These are phyloP conservation scores for Skeletonema menzelii DNA, from an alignment of 108 stramenopile species.

Conservation along the genomic window DNA sequence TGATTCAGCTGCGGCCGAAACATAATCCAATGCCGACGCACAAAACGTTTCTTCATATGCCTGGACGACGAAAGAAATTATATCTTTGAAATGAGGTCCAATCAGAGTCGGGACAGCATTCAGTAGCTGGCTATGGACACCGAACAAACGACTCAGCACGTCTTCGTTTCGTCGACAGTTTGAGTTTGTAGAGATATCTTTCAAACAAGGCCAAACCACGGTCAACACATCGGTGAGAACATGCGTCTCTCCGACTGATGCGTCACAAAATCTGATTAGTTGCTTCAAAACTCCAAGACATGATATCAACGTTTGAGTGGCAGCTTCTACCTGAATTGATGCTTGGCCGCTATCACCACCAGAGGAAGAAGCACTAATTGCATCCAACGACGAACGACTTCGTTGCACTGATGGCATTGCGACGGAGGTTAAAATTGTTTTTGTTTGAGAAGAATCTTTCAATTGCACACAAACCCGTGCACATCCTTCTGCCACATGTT, in stretches of 20 bases:
- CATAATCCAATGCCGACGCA: slow-evolving; percentile 49
- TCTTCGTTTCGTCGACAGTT: slow-evolving; percentile 25
- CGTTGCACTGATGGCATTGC: slow-evolving; percentile 41
- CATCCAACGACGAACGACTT: slow-evolving; percentile 27
- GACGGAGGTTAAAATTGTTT: slow-evolving; percentile 7
- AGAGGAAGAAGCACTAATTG: slow-evolving; percentile 11
- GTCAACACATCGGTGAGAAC: slow-evolving; percentile 34
- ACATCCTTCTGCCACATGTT: slow-evolving; percentile 53
- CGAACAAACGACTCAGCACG: slow-evolving; percentile 29
- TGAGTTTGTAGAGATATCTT: slow-evolving; percentile 21
- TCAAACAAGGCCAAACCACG: slow-evolving; percentile 46
- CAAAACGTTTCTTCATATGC: slow-evolving; percentile 52
- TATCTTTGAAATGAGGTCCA: slow-evolving; percentile 48
- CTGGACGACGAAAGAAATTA: slow-evolving; percentile 56
- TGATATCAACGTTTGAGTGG: slow-evolving; percentile 40
- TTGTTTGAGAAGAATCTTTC: slow-evolving; percentile 15
- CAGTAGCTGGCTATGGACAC: slow-evolving; percentile 53
- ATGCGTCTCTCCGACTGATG: slow-evolving; percentile 14
- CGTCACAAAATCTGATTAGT: slow-evolving; percentile 53
- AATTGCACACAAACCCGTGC: slow-evolving; percentile 46
- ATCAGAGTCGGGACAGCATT: slow-evolving; percentile 47
- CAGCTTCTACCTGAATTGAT: slow-evolving; percentile 28
- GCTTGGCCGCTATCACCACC: slow-evolving; percentile 13
- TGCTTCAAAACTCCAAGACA: slow-evolving; percentile 39
- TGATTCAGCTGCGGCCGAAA: slow-evolving; percentile 58